Evolutionary conservation across 2,329 filamentous ascomycete genomes (phyloP).

Genomic region (Penicillium sp.): DNA sequence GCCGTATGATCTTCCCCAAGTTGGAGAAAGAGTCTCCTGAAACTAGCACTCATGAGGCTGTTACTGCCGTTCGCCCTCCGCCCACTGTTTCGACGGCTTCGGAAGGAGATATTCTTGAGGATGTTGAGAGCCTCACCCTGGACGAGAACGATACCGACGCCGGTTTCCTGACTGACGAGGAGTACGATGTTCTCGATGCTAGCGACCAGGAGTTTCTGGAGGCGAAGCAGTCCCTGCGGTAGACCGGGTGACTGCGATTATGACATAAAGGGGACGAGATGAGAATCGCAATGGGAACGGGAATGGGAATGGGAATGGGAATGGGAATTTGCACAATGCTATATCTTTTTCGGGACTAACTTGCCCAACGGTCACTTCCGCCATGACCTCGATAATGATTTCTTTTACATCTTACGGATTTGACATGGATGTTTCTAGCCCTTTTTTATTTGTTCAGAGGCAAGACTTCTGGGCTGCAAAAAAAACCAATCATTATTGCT

Average conservation of each 20-base stretch:
- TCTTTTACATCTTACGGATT: conserved; percentile 5
- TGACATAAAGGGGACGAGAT: conserved; percentile 11
- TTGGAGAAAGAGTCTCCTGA: conserved; percentile 90
- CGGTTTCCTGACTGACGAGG: conserved; percentile 92
- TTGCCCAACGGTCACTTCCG: conserved; percentile 13
- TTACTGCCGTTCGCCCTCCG: conserved; percentile 30
- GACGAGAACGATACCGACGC: conserved; percentile 55
- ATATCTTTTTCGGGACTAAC: conserved; percentile 9
- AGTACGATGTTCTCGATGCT: conserved; percentile 95
- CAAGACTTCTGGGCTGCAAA: conserved; percentile 4
- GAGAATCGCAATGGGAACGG: not conserved
- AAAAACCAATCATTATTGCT: conserved; percentile 11
- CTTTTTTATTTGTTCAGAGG: not conserved
- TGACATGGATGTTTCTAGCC: not conserved
- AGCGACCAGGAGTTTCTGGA: conserved; percentile 81
- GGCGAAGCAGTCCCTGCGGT: conserved; percentile 35
- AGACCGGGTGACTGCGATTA: conserved; percentile 1
- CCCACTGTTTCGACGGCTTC: conserved; percentile 46
- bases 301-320: not conserved
- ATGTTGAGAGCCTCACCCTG: conserved; percentile 59
- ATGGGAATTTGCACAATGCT: conserved; percentile 19
- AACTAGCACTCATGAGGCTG: conserved; percentile 70
- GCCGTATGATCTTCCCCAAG: conserved; percentile 95
- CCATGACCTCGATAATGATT: conserved; percentile 21
- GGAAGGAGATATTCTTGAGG: conserved; percentile 53